Evolutionary conservation across 2,329 filamentous ascomycete species (phyloP), one percentile per base, ranked within the genome.

Genomic region (Niveomyces coronatus): DNA sequence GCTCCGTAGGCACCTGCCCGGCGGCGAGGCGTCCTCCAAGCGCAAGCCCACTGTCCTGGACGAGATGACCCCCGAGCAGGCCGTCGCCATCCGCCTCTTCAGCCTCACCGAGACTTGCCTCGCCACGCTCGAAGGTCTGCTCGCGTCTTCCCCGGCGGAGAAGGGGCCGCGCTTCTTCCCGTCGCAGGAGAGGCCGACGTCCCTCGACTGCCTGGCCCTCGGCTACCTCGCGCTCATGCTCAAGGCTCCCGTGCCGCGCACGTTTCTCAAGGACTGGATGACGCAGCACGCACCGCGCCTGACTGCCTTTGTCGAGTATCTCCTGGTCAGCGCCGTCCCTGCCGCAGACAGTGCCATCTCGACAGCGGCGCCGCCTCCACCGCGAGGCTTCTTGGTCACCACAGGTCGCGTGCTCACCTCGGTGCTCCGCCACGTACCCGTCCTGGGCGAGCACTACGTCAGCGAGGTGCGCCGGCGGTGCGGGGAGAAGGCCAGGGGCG

Each of bases 171-270:
- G 52, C 18, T 62, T 63, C 45, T 57, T 62, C 33, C 26, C 44
- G 3, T 39, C 42, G 1, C 43, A 44, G 0, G 31, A 42, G n/a
- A n/a, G n/a, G 11, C 31, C 54, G 4, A 56, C 58, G 0, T 58
- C 48, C 16, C 44, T 93, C 17, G 88, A 95, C 57, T 94, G 85
- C 53, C 57, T 95, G 32, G 79, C 77, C 0, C 75, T 85, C 50
- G 91, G 80, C 9, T 94, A 93, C 55, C 64, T 96, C 24, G 71
- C 76, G 2, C 62, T 95, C 35, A 82, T 91, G 65, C 64, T 82
- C 16, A 61, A 65, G 37, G 57, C 61, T 7, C 51, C 58, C 10
- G 65, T 70, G 4, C 68, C 68, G 3, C 60, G 60, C 31, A 49
- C 55, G 9, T 63, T 63, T 35, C 38, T 63, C 10, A 56, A 61